Percentiles rank a stretch among this genome's conserved stretches.
These are phyloP conservation scores for Podaxis carcinomalis DNA, from an alignment of 768 basidiomycete species.

Conservation along the genomic window DNA sequence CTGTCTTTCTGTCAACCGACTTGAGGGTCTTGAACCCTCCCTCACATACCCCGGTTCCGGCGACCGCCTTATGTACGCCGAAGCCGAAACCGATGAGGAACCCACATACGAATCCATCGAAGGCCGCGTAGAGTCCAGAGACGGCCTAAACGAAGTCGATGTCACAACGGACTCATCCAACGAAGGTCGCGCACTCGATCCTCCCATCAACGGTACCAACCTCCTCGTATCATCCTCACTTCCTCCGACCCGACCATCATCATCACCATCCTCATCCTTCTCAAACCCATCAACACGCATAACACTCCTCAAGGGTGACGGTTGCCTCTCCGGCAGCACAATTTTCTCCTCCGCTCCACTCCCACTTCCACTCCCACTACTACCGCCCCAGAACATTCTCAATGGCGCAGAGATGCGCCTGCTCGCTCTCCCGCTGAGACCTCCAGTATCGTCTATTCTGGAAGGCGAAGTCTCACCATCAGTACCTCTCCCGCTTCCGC, in stretches of 20 bases:
- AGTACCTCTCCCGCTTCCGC: not conserved
- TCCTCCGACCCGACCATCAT: not conserved
- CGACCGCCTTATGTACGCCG: slow-evolving; percentile 8
- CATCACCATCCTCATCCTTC: not conserved
- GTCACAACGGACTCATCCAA: not conserved
- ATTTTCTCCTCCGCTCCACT: not conserved
- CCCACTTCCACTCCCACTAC: not conserved
- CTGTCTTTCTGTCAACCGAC: slow-evolving; percentile 17
- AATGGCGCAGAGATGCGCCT: not conserved
- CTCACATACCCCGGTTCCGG: slow-evolving; percentile 10
- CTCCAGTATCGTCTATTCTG: not conserved
- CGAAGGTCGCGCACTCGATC: not conserved
- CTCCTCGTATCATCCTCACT: not conserved
- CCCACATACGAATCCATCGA: slow-evolving; percentile 17
- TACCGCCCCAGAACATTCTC: not conserved
- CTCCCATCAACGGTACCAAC: not conserved
- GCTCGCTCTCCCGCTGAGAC: not conserved
- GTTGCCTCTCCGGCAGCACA: not conserved
- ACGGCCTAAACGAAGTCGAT: slow-evolving; percentile 12
- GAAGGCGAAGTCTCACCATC: not conserved
- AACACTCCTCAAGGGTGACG: slow-evolving; percentile 6
- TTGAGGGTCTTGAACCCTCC: slow-evolving; percentile 10
- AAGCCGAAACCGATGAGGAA: slow-evolving; percentile 7
- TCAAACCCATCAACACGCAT: not conserved
- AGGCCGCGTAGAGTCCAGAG: slow-evolving; percentile 17